Percentiles rank a stretch among this genome's conserved stretches.
phyloP scores from a whole-genome alignment of 2,329 filamentous ascomycete species.

The Aspergillus texensis region DNA sequence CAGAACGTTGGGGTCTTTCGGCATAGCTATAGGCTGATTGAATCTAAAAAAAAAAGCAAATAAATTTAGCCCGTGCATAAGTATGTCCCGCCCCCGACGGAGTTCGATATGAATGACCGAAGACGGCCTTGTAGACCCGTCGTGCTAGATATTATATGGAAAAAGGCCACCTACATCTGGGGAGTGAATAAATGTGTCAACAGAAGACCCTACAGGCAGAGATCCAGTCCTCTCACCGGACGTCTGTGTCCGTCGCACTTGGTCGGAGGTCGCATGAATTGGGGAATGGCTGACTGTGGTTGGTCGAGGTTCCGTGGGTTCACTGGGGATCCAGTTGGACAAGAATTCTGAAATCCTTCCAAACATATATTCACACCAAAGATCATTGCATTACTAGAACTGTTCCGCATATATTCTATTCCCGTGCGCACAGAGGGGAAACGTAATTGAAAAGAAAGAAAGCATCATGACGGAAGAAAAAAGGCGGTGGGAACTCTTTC shows the following conservation, averaged over 20 bases:
- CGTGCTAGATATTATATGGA: background rate
- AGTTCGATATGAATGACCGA: background rate
- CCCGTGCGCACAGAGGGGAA: background rate
- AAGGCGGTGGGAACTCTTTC: slow-evolving; percentile 25
- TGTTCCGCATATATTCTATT: slow-evolving; percentile 10
- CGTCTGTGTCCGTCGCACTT: slow-evolving; percentile 24
- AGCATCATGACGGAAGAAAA: slow-evolving; percentile 17
- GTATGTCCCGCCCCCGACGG: background rate
- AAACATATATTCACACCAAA: slow-evolving; percentile 23
- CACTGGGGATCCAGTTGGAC: slow-evolving; percentile 11
- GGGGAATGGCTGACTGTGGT: slow-evolving; percentile 12
- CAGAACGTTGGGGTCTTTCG: slow-evolving; percentile 15
- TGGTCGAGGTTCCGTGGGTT: slow-evolving; percentile 3
- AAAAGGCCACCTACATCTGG: slow-evolving; percentile 6
- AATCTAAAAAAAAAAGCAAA: slow-evolving; percentile 7
- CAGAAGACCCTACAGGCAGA: slow-evolving; percentile 14
- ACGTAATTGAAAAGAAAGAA: slow-evolving; percentile 5
- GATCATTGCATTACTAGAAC: slow-evolving; percentile 18
- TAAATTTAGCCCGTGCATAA: background rate
- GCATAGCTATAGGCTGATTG: slow-evolving; percentile 23
- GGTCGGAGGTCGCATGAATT: slow-evolving; percentile 29
- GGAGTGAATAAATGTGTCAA: background rate
- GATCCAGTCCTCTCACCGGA: slow-evolving; percentile 25
- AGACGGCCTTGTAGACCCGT: background rate
- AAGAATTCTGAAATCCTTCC: slow-evolving; percentile 20